Evolutionary conservation across 768 basidiomycete genomes (phyloP), one percentile per base, ranked within the genome.

Genomic region (Hygrocybe coccinea): DNA sequence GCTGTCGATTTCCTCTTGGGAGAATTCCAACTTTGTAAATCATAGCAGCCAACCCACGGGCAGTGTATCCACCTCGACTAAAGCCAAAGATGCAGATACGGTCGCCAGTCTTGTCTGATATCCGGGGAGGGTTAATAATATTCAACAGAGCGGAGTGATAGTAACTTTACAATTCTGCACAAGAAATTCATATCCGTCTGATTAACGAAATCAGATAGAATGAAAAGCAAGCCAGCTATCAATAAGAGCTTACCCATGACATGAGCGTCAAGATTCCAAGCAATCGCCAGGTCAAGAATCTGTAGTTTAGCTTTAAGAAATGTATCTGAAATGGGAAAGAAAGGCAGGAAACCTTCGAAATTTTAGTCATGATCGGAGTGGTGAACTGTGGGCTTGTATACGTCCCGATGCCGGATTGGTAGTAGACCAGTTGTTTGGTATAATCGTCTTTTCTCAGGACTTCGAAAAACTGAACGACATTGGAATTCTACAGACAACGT

Each of bases 21-120:
- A 77, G 65, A 8, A 76, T 62, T n/a, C 76, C 74, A 17, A 66
- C 55, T 54, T 61, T 77, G 66, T 79, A 74, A 15, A 81, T 65
- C 82, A 83, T 83, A 3, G 79, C 80, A 2, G 81, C 81, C 8
- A 80, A 69, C 69, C 74, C 69, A 39, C 74, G 69, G 2, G 81
- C 80, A 1, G 80, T 80, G 63, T 81, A 83, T 14, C 80, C 79
- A 11, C 83, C 83, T 33, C 84, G 71, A 17, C 81, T 83, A 65
- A 86, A 86, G 1, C 84, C 84, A 60, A 84, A 84, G 54, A 86
- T 77, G 63, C 75, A 84, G 50, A 86, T 81, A 49, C 73, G 74
- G 67, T 85, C 38, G 19, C 38, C 38, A 41, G 14, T 19, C 15
- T 15, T 14, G 19, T 41, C 38, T 41, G 38, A 19, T 19, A 3